A percentile compares a stretch with the other conserved stretches of the same genome.
Conservation (phyloP, 441 rosid genomes). For the Mallotus repandus region DNA sequence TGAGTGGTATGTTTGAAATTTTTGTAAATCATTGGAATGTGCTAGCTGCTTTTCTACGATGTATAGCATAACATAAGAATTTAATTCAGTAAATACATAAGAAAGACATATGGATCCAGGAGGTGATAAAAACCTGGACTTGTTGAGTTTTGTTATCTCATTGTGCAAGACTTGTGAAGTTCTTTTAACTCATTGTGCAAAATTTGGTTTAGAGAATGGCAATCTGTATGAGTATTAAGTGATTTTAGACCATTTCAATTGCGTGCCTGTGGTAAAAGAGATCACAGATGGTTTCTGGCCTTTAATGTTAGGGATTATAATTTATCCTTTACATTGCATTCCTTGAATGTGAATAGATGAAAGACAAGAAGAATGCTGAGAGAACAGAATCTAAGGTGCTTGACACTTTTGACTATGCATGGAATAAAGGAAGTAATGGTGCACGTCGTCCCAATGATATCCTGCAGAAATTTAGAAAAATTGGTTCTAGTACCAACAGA, state of each 20-base stretch:
- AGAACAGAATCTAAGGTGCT: conserved; percentile 59
- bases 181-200: neutral
- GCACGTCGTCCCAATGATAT: conserved; percentile 56
- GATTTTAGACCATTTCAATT: neutral
- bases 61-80: too few species aligned
- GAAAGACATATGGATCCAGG: too few species aligned
- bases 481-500: conserved; percentile 29
- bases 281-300: neutral
- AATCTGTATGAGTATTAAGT: neutral
- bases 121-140: neutral
- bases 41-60: too few species aligned
- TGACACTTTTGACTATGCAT: conserved; percentile 72
- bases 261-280: neutral
- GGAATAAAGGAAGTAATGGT: conserved; percentile 84
- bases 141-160: too few species aligned
- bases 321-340: neutral
- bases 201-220: neutral
- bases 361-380: conserved; percentile 56
- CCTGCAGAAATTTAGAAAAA: conserved; percentile 39
- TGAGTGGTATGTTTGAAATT: too few species aligned
- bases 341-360: conserved; percentile 47
- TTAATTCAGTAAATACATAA: too few species aligned
- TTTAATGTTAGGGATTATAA: neutral
- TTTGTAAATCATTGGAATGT: too few species aligned
- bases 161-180: neutral